Conservation (phyloP, 164 flowering plant genomes). For the Litsea cubeba region DNA sequence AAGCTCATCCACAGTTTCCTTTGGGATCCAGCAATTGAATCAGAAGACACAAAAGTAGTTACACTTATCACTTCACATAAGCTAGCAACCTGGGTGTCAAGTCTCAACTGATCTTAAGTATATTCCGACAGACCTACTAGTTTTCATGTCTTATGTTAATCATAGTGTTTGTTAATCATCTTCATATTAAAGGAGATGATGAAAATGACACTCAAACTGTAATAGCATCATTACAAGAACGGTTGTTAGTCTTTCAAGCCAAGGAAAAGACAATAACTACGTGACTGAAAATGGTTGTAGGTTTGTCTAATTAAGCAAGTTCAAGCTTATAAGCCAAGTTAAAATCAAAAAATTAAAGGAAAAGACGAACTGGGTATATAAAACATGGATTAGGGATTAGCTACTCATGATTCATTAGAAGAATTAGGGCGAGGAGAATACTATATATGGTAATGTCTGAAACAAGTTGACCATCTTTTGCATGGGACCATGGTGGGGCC, state of each 20-base stretch:
- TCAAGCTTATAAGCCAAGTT: constrained; percentile 3
- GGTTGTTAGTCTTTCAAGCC: constrained; percentile 5
- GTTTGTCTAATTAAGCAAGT: not conserved
- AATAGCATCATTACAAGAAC: constrained; percentile 1
- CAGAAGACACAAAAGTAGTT: not conserved
- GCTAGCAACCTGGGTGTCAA: too few relatives aligned
- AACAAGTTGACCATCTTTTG: constrained; percentile 1
- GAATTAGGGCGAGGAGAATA: not conserved
- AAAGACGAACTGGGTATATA: not conserved
- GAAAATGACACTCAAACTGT: constrained; percentile 4
- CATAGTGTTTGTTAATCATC: not conserved
- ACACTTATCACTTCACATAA: not conserved
- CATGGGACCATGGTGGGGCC: not conserved
- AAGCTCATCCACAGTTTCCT: not conserved
- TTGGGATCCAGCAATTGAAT: constrained; percentile 4
- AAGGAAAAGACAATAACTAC: constrained; percentile 2
- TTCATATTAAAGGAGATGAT: not conserved
- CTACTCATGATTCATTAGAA: not conserved
- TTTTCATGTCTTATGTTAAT: not conserved
- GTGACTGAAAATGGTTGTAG: not conserved
- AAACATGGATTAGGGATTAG: not conserved
- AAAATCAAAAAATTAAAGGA: not conserved
- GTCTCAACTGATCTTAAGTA: too few relatives aligned
- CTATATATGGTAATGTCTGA: not conserved
- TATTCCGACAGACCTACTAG: too few relatives aligned